Evolutionary conservation across 768 basidiomycete species (phyloP), one percentile per base, ranked within the genome.

Genomic region (Tricholoma saponaceum): DNA sequence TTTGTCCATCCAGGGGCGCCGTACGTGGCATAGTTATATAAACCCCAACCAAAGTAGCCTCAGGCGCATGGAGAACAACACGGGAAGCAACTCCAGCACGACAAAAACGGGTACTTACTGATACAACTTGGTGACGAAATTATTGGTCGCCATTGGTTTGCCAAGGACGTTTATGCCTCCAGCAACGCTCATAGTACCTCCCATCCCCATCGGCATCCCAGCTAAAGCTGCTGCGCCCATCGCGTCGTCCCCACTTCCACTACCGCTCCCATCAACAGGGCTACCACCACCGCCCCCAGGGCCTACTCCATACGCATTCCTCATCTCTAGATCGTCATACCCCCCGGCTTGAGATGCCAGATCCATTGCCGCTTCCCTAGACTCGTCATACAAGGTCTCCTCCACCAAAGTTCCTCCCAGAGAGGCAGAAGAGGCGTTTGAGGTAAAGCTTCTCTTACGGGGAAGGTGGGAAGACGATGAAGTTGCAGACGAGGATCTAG

Each of bases 51-150:
- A 16, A 16, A 26, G 22, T 44, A 16, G n/a, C 13, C 13, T 0
- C n/a, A 35, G 14, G 10, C 0, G 20, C 30, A 47, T 9, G 6
- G 16, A 7, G n/a, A 22, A 18, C 2, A 30, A 35, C 46, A 26
- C 55, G n/a, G 23, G 28, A 55, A n/a, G n/a, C n/a, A n/a, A n/a
- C n/a, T n/a, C n/a, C n/a, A n/a, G 32, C 28, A 35, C 33, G 12
- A 53, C 3, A 28, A 18, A 55, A 16, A 43, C 56, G 16, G 16
- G 18, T 25, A 79, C 87, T 69, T 64, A 89, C 88, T 90, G 88
- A 72, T 92, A 93, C 18, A 93, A 77, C 78, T 94, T 94, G 26
- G 87, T 87, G 49, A 93, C 91, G 69, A 94, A 94, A 67, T 93
- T 93, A 66, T 92, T 92, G 32, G 79, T 81, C 16, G 78, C 80